Evolutionary conservation across 768 basidiomycete genomes (phyloP).

Genomic region (Rhizopogon rudus): DNA sequence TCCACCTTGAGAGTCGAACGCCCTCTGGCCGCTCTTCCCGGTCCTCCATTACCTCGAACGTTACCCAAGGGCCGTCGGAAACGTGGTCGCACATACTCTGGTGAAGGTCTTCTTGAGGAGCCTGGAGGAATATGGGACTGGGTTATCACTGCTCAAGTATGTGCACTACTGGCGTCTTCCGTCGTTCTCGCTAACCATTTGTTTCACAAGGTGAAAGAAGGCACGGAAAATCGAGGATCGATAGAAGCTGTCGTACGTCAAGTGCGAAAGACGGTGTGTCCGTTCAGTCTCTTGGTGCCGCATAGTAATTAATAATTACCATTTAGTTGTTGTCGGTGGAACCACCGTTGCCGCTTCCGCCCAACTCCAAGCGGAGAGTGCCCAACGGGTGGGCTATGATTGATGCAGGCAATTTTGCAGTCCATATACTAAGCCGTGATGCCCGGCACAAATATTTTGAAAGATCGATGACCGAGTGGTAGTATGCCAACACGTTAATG

Average conservation of each 20-base stretch:
- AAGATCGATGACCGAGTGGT: constrained; percentile 25
- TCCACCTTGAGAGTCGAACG: constrained; percentile 49
- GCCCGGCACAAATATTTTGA: constrained; percentile 67
- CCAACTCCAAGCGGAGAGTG: constrained; percentile 54
- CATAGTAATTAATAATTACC: neutral
- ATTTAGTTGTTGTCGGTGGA: constrained; percentile 50
- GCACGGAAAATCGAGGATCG: constrained; percentile 73
- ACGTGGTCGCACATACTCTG: constrained; percentile 63
- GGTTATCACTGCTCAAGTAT: constrained; percentile 69
- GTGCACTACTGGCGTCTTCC: neutral
- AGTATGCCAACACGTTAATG: neutral
- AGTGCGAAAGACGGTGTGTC: constrained; percentile 65
- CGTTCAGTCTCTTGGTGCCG: neutral
- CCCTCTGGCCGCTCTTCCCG: constrained; percentile 44
- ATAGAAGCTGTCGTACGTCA: constrained; percentile 70
- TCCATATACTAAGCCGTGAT: constrained; percentile 67
- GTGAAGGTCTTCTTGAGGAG: constrained; percentile 52
- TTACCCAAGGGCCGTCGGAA: constrained; percentile 57
- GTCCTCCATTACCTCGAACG: constrained; percentile 55
- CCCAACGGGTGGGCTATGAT: constrained; percentile 82
- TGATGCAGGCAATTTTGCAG: constrained; percentile 75
- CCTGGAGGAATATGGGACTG: constrained; percentile 69
- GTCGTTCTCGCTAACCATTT: neutral
- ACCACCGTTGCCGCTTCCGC: constrained; percentile 57
- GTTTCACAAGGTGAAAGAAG: constrained; percentile 66